Percentiles rank a stretch among this genome's conserved stretches.
phyloP scores from a whole-genome alignment of 2,329 filamentous ascomycete species.

The Fusarium falciforme region DNA sequence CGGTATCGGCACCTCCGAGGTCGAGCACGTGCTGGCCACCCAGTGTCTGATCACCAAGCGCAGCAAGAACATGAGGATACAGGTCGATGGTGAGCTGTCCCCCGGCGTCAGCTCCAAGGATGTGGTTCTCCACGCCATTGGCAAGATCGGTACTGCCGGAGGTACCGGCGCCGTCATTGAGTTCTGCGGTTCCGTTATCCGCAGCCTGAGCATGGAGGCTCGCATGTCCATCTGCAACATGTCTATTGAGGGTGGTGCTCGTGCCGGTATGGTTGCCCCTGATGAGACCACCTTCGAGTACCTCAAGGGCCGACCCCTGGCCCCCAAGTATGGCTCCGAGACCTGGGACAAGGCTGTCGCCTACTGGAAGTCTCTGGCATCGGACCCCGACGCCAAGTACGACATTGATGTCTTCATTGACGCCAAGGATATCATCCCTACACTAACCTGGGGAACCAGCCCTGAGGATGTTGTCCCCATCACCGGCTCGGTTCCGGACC shows the following conservation, averaged over 20 bases:
- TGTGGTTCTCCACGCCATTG: constrained; percentile 91
- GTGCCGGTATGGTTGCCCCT: constrained; percentile 96
- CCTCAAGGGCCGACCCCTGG: constrained; percentile 89
- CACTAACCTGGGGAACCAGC: constrained; percentile 96
- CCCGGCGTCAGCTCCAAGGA: constrained; percentile 97
- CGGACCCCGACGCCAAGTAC: constrained; percentile 89
- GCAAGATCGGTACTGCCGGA: constrained; percentile 92
- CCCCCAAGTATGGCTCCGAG: constrained; percentile 83
- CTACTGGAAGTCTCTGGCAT: constrained; percentile 89
- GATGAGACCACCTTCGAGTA: constrained; percentile 96
- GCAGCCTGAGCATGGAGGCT: constrained; percentile 91
- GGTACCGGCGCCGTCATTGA: constrained; percentile 96
- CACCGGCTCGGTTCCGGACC: constrained; percentile 88
- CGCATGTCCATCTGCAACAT: constrained; percentile 99
- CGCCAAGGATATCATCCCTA: constrained; percentile 91
- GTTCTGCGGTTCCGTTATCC: constrained; percentile 95
- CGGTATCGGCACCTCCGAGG: constrained; percentile 97
- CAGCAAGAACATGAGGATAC: constrained; percentile 98
- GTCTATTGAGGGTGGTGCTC: constrained; percentile 95
- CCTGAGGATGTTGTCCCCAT: constrained; percentile 97
- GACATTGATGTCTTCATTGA: constrained; percentile 92
- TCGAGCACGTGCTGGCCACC: constrained; percentile 97
- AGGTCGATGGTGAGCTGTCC: constrained; percentile 89
- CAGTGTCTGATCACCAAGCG: constrained; percentile 94
- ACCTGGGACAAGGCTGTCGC: constrained; percentile 90